A percentile compares a stretch with the other conserved stretches of the same genome.
Conservation (phyloP, 352 stramenopile genomes). For the Globisporangium mamillatum region DNA sequence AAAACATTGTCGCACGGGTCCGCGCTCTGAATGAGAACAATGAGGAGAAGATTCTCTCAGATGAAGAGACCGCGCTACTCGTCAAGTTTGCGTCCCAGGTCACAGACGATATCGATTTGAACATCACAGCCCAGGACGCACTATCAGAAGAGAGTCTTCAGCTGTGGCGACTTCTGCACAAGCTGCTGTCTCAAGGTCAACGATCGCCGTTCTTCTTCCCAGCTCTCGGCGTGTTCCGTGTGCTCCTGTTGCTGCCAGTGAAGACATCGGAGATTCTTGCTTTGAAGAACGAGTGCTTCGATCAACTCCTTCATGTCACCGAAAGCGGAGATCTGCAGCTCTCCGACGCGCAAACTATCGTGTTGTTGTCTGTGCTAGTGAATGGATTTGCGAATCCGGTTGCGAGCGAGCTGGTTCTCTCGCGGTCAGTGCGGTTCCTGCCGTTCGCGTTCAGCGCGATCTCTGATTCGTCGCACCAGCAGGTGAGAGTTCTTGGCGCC, state of each 20-base stretch:
- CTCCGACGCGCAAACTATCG: conserved; percentile 44
- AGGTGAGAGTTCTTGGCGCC: conserved; percentile 53
- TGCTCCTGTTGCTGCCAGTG: conserved; percentile 46
- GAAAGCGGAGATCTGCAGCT: conserved; percentile 29
- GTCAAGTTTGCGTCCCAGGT: conserved; percentile 26
- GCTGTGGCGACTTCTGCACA: conserved; percentile 47
- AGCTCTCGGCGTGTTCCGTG: conserved; percentile 52
- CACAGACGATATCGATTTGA: conserved; percentile 10
- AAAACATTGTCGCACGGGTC: conserved; percentile 45
- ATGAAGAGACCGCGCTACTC: conserved; percentile 31
- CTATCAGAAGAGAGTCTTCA: conserved; percentile 10
- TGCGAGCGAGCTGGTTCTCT: conserved; percentile 50
- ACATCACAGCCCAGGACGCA: conserved; percentile 1
- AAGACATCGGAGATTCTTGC: conserved; percentile 20
- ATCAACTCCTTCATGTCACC: conserved; percentile 36
- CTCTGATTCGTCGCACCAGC: conserved; percentile 32
- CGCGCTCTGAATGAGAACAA: conserved; percentile 26
- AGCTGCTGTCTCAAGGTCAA: conserved; percentile 36
- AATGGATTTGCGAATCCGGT: conserved; percentile 61
- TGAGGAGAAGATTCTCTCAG: conserved; percentile 19
- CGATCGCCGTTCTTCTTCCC: conserved; percentile 49
- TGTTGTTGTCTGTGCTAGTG: conserved; percentile 57
- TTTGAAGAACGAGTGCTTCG: conserved; percentile 51
- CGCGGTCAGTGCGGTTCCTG: conserved; percentile 44
- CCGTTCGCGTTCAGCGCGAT: conserved; percentile 69